Conservation (phyloP, 83 land plant species). For the Picea abies region DNA sequence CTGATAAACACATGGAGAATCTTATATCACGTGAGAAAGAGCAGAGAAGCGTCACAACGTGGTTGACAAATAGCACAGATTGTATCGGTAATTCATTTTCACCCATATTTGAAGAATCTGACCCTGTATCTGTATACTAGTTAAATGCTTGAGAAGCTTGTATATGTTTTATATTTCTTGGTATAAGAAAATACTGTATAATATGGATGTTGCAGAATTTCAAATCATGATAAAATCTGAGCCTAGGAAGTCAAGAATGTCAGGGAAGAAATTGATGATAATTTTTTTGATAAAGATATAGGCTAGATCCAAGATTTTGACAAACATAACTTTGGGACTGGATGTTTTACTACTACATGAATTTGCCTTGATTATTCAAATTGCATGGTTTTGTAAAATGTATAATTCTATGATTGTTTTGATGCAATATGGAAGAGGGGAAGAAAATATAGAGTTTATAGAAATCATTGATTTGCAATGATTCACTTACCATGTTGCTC, state of each 20-base stretch:
- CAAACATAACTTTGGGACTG: not conserved
- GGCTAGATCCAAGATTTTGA: not conserved
- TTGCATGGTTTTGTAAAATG: not conserved
- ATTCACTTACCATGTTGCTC: not conserved
- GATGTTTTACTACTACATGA: not conserved
- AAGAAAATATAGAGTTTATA: not conserved
- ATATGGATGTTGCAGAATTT: not conserved
- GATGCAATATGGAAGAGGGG: not conserved
- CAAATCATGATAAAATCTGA: not conserved
- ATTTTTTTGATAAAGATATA: not conserved
- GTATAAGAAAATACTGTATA: not conserved
- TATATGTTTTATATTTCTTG: not conserved
- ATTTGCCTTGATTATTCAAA: not conserved
- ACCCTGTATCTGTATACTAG: no score
- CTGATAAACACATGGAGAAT: not conserved
- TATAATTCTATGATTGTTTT: not conserved
- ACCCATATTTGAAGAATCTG: no score
- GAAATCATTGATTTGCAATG: not conserved
- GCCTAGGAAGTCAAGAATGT: not conserved
- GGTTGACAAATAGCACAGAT: not conserved
- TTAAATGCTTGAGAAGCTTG: not conserved
- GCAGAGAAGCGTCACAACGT: not conserved
- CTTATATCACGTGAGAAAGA: not conserved
- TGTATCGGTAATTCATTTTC: no score
- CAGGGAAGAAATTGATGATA: not conserved